Conservation (phyloP, 257 asterid genomes). For the Verbascum thapsus region DNA sequence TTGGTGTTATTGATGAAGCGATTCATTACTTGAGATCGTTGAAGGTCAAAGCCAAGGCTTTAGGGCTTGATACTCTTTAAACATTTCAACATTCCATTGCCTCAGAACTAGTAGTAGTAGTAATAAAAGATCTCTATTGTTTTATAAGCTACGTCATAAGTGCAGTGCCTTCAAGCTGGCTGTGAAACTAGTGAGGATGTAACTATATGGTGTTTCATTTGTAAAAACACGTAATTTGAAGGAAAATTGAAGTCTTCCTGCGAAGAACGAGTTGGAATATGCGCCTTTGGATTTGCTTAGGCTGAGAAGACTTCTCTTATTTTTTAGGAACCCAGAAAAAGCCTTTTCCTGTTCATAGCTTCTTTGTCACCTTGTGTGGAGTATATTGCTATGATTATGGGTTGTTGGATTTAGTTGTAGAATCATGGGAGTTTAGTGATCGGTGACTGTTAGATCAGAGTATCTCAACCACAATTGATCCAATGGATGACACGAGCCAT, state of each 20-base stretch:
- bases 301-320: slow-evolving; percentile 3
- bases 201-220: background rate
- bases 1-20: slow-evolving; percentile 73
- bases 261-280: too few species aligned
- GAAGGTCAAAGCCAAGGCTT: slow-evolving; percentile 66
- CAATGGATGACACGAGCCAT: background rate
- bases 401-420: background rate
- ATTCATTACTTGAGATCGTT: slow-evolving; percentile 67
- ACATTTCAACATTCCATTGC: slow-evolving; percentile 1
- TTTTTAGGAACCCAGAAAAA: background rate
- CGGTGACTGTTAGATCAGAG: too few species aligned
- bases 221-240: background rate
- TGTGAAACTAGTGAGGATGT: background rate
- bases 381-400: background rate
- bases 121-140: slow-evolving; percentile 16
- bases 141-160: slow-evolving; percentile 21
- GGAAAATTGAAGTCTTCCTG: slow-evolving; percentile 13
- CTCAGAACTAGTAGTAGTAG: slow-evolving; percentile 16
- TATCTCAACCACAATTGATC: background rate
- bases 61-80: slow-evolving; percentile 61
- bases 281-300: background rate
- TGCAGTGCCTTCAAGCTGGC: slow-evolving; percentile 19
- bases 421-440: background rate
- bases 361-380: background rate
- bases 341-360: background rate